These are phyloP conservation scores for Triticum timopheevii DNA, from an alignment of 176 grass and related monocot genomes.

Conservation along the genomic window DNA sequence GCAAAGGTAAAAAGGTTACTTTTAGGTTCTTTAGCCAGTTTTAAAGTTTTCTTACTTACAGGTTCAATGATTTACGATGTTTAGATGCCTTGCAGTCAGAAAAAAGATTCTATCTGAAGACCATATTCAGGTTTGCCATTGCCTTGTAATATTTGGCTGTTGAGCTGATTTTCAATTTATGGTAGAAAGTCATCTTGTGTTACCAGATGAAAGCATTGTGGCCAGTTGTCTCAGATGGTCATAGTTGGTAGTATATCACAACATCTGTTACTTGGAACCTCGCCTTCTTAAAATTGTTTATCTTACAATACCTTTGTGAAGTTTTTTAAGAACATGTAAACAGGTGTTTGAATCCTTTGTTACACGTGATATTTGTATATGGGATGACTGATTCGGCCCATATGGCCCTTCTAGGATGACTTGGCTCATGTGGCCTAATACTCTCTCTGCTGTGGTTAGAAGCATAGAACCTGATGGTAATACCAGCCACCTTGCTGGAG, in stretches of 20 bases:
- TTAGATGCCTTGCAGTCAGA: slow-evolving; percentile 67
- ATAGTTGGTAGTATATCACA: neutral
- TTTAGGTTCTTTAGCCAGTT: neutral
- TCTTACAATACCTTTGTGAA: neutral
- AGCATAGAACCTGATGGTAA: neutral
- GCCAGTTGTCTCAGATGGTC: neutral
- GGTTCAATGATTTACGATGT: slow-evolving; percentile 34
- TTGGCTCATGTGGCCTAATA: neutral
- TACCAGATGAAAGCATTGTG: neutral
- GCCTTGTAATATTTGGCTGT: neutral
- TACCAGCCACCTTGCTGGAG: neutral
- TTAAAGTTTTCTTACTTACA: slow-evolving; percentile 8
- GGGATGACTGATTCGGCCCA: neutral
- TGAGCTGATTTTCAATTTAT: slow-evolving; percentile 4
- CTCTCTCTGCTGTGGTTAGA: neutral
- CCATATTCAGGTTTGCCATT: slow-evolving; percentile 64
- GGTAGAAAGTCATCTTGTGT: neutral
- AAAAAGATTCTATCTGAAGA: slow-evolving; percentile 63
- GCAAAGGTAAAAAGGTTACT: slow-evolving; percentile 54
- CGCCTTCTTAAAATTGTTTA: neutral
- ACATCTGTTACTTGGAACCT: neutral
- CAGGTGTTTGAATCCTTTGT: neutral
- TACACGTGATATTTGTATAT: neutral
- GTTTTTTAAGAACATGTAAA: neutral
- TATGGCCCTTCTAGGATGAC: neutral